These are phyloP conservation scores for Coemansia sp. DNA, from an alignment of 371 early-diverging fungal species.

Conservation along the genomic window DNA sequence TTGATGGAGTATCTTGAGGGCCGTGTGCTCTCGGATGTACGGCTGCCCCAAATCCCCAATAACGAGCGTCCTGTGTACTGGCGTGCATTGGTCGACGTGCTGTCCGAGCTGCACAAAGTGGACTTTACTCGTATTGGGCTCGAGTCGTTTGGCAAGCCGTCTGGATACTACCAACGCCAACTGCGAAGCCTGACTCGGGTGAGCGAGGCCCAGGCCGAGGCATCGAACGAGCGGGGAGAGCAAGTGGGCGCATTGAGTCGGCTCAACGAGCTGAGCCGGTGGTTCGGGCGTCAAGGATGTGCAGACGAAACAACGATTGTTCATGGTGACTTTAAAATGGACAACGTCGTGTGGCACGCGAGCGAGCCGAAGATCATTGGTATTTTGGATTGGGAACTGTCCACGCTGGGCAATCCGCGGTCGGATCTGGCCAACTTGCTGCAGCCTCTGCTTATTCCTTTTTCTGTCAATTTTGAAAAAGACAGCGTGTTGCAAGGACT, in stretches of 20 bases:
- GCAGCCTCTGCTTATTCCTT: constrained; percentile 68
- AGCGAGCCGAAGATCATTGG: constrained; percentile 79
- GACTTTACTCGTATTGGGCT: constrained; percentile 71
- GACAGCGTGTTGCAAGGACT: constrained; percentile 7
- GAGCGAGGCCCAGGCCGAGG: constrained; percentile 60
- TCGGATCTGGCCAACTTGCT: constrained; percentile 87
- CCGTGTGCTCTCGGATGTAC: constrained; percentile 73
- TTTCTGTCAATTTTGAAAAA: neutral
- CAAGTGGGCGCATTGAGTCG: constrained; percentile 69
- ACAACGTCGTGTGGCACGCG: constrained; percentile 81
- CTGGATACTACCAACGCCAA: constrained; percentile 82
- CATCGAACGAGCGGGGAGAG: constrained; percentile 53
- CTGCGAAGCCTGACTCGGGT: constrained; percentile 70
- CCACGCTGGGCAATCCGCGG: constrained; percentile 91
- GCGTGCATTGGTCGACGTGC: constrained; percentile 64
- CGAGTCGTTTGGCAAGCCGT: constrained; percentile 62
- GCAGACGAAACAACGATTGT: constrained; percentile 76
- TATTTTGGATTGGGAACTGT: constrained; percentile 94
- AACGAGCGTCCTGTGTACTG: constrained; percentile 60
- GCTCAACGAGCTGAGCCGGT: constrained; percentile 67
- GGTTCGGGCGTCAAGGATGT: constrained; percentile 70
- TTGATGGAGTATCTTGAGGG: constrained; percentile 92
- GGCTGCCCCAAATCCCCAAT: constrained; percentile 58
- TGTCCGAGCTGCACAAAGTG: constrained; percentile 78
- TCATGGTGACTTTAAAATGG: constrained; percentile 92